A percentile compares a stretch with the other conserved stretches of the same genome.
Evolutionary conservation across 1,284 basidiomycete species (phyloP).

Genomic region (Papiliotrema fonsecae): DNA sequence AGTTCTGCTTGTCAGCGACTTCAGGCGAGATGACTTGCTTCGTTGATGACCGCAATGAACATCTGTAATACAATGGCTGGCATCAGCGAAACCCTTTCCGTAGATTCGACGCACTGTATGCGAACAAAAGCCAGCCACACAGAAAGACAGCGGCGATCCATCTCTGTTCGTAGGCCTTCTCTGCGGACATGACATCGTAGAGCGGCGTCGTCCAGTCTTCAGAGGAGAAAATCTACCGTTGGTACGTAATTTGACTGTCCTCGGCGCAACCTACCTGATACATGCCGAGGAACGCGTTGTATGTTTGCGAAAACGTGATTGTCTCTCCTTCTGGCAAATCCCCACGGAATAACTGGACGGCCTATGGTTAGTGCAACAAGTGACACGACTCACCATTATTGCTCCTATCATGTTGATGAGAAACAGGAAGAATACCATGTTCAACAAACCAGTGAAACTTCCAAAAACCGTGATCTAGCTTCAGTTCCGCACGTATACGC

Average conservation of each 20-base stretch:
- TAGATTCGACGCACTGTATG: background rate
- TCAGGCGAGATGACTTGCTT: conserved; percentile 45
- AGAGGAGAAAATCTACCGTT: conserved; percentile 74
- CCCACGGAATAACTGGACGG: conserved; percentile 59
- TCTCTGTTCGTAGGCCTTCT: conserved; percentile 65
- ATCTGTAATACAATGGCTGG: conserved; percentile 91
- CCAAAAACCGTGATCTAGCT: conserved; percentile 78
- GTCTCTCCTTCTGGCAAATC: conserved; percentile 55
- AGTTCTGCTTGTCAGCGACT: conserved; percentile 57
- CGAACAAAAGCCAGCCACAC: conserved; percentile 79
- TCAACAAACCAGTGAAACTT: conserved; percentile 82
- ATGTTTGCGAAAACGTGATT: conserved; percentile 84
- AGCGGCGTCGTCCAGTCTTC: conserved; percentile 90
- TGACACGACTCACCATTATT: conserved; percentile 58
- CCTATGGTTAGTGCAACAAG: conserved; percentile 20
- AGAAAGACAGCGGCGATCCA: conserved; percentile 73
- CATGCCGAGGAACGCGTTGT: conserved; percentile 81
- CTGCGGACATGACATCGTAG: conserved; percentile 62
- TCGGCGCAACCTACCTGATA: conserved; percentile 55
- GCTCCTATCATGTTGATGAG: conserved; percentile 84
- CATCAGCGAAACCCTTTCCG: conserved; percentile 6
- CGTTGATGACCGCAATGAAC: conserved; percentile 98
- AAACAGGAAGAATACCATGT: conserved; percentile 91
- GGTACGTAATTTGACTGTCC: background rate
- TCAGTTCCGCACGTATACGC: background rate